Base-by-base conservation (phyloP, 306 rosid genomes). In the Begonia masoniana region DNA sequence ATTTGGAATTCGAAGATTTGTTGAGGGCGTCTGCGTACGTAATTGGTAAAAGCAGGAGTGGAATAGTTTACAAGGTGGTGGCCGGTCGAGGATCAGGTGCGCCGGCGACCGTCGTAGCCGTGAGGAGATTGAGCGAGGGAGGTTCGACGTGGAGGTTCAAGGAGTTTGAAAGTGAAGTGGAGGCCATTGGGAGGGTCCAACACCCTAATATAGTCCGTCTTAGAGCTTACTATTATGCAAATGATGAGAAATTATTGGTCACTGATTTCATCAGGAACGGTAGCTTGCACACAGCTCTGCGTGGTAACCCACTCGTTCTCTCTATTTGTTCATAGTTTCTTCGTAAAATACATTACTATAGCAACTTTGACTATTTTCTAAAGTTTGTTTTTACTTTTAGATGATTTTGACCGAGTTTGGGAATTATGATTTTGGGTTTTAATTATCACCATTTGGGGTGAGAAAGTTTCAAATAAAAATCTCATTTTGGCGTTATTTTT, bases 1-100 rank as follows among this genome's bases (percentile, higher is more conserved):
- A 42, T 12, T 51, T 86, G 75, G 96, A 86, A 52, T 55, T 86
- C 41, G 94, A 86, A 61, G 96, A 82, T 71, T 63, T 86, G 72
- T 50, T 86, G 50, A 78, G 96, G 68, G 96, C 94, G 3, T 86
- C 96, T 15, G 96, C 94, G 5, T 86, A 86, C 76, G 88, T 86
- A 60, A 82, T 86, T 63, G 96, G 96, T 55, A 86, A 86, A 67
- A 80, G 88, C 16, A 67, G 82, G 74, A 78, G 80, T 55, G 94
- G 96, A 50, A 86, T 86, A 4, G 80, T 83, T 42, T 86, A 82
- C 54, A 74, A 74, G 62, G 96, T 86, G 14, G 88, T 82, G 47
- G 93, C 82, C 0, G 83, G 80, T 41, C 65, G 63, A 53, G 80
- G 73, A 52, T 52, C 76, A 0, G 60, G 78, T 47, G 57, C 58